Base-by-base conservation (phyloP, 257 asterid genomes). In the Solanum arcanum region DNA sequence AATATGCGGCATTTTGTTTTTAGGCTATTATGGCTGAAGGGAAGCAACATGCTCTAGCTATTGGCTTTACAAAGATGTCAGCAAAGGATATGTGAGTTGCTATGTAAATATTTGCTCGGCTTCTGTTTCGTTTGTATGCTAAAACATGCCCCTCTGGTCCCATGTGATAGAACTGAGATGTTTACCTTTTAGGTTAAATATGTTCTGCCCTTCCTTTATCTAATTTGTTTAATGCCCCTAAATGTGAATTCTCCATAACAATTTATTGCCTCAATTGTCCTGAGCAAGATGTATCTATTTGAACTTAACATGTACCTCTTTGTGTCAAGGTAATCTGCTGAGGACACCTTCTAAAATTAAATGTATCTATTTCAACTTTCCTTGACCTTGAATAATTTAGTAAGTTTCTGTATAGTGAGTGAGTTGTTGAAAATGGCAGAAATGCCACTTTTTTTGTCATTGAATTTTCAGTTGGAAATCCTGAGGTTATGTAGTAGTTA, bases 11-110 rank as follows among this genome's bases (percentile, higher is more conserved):
- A 74, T 47, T 88, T 80, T 72, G 78, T 87, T 87, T 5, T 84
- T 89, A 97, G 99, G 99, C 99, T 88, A 95, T 97, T 92, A 97
- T 97, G 99, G 99, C 99, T 86, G 99, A 97, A 92, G 99, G 99
- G 86, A 97, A 97, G 93, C 95, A 95, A 86, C 98, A 97, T 90
- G 98, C 99, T 88, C 98, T 97, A 75, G 99, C 99, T 86, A 97
- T 97, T 93, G 99, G 99, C 41, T 97, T 94, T 88, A 97, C 98
- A 82, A 97, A 97, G 90, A 93, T 97, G 96, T 96, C 99, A 16
- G 99, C 98, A 25, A 97, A 93, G 86, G 92, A 95, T 88, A 97
- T 97, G 99, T 97, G 91, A 97, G 99, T 90, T 59, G 33, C 68
- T 75, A 11, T 9, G 31, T 75, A 86, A 83, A n/a, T 88, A n/a